Evolutionary conservation across 2,329 filamentous ascomycete species (phyloP).

Genomic region (Achaetomium macrosporum): DNA sequence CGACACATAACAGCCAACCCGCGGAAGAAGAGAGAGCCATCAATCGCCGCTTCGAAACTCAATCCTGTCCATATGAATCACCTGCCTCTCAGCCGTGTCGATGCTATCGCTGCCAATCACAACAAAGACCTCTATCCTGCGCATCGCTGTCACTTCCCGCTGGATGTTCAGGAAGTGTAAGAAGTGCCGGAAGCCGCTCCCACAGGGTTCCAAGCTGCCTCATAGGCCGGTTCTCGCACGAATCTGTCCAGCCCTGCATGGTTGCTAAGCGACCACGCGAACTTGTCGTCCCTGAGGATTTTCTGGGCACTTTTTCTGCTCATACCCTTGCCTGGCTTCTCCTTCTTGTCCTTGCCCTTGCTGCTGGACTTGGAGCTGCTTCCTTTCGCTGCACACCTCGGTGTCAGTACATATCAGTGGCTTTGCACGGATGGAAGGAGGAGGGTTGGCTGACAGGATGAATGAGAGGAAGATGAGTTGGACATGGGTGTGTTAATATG

Average conservation of each 20-base stretch:
- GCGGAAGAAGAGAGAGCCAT: too few relatives aligned
- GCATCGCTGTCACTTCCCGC: background rate
- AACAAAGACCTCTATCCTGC: too few relatives aligned
- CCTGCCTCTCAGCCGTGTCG: too few relatives aligned
- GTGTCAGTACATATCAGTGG: background rate
- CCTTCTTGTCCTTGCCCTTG: constrained; percentile 2
- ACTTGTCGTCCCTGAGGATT: background rate
- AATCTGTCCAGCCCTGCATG: constrained; percentile 7
- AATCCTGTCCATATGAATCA: too few relatives aligned
- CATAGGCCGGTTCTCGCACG: constrained; percentile 2
- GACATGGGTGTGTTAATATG: background rate
- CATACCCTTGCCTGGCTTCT: background rate
- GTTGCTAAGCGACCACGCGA: constrained; percentile 7
- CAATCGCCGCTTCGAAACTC: too few relatives aligned
- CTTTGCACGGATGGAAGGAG: background rate
- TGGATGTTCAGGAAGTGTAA: too few relatives aligned
- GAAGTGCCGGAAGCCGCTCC: background rate
- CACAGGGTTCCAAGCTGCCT: constrained; percentile 9
- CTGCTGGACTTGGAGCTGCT: constrained; percentile 5
- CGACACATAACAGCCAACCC: too few relatives aligned
- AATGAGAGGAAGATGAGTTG: constrained; percentile 3
- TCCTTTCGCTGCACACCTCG: background rate
- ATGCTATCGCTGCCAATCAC: too few relatives aligned
- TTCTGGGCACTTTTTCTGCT: too few relatives aligned
- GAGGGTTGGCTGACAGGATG: background rate